Evolutionary conservation across 2,329 filamentous ascomycete genomes (phyloP), one percentile per base, ranked within the genome.

Genomic region (Arthrobotrys pseudoclavata): DNA sequence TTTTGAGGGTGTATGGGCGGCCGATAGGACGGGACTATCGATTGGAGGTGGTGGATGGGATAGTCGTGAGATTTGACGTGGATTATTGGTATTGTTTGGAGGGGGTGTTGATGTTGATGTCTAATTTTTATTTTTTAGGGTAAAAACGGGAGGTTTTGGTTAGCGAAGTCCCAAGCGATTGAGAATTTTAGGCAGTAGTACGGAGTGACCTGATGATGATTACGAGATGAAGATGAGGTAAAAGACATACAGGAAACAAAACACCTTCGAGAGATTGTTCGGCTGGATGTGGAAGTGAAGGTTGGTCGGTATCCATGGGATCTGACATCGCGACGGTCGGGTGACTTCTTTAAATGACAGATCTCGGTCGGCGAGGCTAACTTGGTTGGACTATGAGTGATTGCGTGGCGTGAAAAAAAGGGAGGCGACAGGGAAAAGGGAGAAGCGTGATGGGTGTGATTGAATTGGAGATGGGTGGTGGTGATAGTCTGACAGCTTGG

Each of bases 21-120:
- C 72, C 13, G 72, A 76, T 4, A 76, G 22, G 22, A 76, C 60
- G 60, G 72, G 72, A 52, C 66, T 70, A 45, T 76, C 72, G 50
- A 76, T 67, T 10, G 72, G 72, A 13, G 72, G 72, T 9, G 72
- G 72, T 6, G 72, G 72, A 50, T 76, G 72, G 7, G 72, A 76
- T 4, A 76, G 29, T 4, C 72, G 66, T 9, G 72, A 76, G 57
- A 70, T 37, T 26, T 76, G 72, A 42, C 72, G 64, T 24, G 52
- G 40, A 2, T 22, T 50, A 47, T 47, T 45, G 15, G 37, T 42
- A 50, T 12, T 52, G 6, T 52, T 52, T 1, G 64, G 57, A 12
- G 71, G 71, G 18, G 71, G 64, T 9, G 71, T 69, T 42, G 71
- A 69, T 4, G 71, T 55, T n/a, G 34, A 50, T 22, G 55, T 57